Evolutionary conservation across 2,329 filamentous ascomycete genomes (phyloP).

Genomic region (Fusarium coicis): DNA sequence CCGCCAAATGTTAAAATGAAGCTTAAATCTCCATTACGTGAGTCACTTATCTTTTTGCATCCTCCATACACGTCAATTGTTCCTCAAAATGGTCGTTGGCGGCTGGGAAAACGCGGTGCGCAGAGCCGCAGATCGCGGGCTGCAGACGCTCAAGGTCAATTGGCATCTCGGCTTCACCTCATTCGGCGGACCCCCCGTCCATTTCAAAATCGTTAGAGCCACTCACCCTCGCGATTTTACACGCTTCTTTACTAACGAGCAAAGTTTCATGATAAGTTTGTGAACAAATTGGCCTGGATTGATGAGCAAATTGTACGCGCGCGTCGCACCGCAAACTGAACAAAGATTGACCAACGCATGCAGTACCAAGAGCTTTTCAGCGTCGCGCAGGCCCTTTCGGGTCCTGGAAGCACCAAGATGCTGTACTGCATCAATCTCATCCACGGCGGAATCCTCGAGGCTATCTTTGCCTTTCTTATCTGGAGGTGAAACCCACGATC

Average conservation of each 20-base stretch:
- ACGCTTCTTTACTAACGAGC: background rate
- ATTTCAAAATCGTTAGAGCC: slow-evolving; percentile 18
- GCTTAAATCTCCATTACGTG: background rate
- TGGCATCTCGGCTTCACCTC: slow-evolving; percentile 28
- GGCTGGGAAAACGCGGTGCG: background rate
- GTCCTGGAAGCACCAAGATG: slow-evolving; percentile 78
- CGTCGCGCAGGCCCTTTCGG: slow-evolving; percentile 73
- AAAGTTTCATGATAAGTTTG: slow-evolving; percentile 59
- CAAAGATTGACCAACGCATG: too few species aligned
- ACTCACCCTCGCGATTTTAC: too few species aligned
- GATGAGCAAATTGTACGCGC: slow-evolving; percentile 63
- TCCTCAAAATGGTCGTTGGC: background rate
- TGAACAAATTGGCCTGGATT: slow-evolving; percentile 70
- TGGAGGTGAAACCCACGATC: slow-evolving; percentile 61
- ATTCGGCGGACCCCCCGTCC: slow-evolving; percentile 26
- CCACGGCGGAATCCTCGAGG: slow-evolving; percentile 67
- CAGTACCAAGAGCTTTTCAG: slow-evolving; percentile 67
- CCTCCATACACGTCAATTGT: background rate
- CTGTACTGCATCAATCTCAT: slow-evolving; percentile 74
- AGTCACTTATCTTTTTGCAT: background rate
- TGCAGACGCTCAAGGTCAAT: slow-evolving; percentile 21
- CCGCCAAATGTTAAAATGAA: background rate
- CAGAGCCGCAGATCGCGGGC: background rate
- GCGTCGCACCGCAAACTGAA: too few species aligned
- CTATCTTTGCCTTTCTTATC: slow-evolving; percentile 68